These are phyloP conservation scores for Lodderomyces parapsilosis DNA, from an alignment of 1,139 yeast genomes.

Conservation along the genomic window DNA sequence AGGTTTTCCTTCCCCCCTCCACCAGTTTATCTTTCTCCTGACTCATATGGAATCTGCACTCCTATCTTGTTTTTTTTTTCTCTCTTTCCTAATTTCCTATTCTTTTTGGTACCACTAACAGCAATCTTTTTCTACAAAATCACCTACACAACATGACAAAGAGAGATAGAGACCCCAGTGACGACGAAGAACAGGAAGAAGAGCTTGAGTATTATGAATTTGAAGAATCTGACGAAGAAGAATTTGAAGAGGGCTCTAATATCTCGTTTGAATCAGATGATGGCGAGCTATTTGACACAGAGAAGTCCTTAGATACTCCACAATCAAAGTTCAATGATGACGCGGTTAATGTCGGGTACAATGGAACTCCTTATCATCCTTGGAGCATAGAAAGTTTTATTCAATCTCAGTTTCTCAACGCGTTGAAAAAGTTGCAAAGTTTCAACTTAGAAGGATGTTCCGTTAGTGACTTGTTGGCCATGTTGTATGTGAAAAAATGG, in stretches of 20 bases:
- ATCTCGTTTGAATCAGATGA: constrained; percentile 5
- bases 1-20: too few relatives aligned
- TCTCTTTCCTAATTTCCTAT: neutral
- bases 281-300: constrained; percentile 4
- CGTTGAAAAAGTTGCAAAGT: constrained; percentile 20
- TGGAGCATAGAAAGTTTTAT: constrained; percentile 31
- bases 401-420: constrained; percentile 18
- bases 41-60: too few relatives aligned
- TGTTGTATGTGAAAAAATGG: constrained; percentile 69
- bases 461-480: constrained; percentile 43
- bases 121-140: neutral
- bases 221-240: constrained; percentile 16
- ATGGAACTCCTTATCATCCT: constrained; percentile 20
- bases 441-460: constrained; percentile 31
- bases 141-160: neutral
- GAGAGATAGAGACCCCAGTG: neutral
- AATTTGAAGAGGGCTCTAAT: constrained; percentile 24
- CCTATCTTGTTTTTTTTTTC: neutral
- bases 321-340: constrained; percentile 8
- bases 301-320: constrained; percentile 6
- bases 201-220: neutral
- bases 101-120: neutral
- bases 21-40: too few relatives aligned
- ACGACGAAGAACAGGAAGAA: neutral
- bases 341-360: constrained; percentile 13